Evolutionary conservation across 2,329 filamentous ascomycete species (phyloP), one percentile per base, ranked within the genome.

Genomic region (Cylindrodendrum hubeiense): DNA sequence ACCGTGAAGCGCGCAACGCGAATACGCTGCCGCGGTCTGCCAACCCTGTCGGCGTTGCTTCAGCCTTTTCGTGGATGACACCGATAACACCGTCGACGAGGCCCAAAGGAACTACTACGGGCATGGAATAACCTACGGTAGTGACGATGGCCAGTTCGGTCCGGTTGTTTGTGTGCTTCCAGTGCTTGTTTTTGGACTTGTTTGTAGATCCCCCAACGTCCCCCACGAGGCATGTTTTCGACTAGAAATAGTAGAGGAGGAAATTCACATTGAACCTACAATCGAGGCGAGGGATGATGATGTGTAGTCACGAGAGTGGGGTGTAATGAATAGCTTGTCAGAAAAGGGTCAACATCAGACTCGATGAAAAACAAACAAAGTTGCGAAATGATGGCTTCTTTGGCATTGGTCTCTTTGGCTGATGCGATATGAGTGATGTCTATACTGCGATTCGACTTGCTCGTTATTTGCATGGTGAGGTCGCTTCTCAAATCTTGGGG

Each of bases 51-150:
- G 95, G 95, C 9, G 93, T 93, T n/a, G 95, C 93, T 15, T 96
- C 93, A 63, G 95, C 95, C 3, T 98, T 98, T 82, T 91, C 93
- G 13, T 98, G 95, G 95, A 91, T 98, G 84, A 95, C 92, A 51
- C 80, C 85, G 43, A 70, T 98, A 84, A 95, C 92, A 51, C 80
- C 85, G 43, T 70, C 79, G 19, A 76, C 75, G 54, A 79, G 84
- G 49, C 51, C 75, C 34, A 80, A 78, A 70, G 63, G 81, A 3
- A 75, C 82, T 10, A 71, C 79, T 5, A 67, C 77, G 24, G 77
- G 77, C 15, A 69, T 68, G 22, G 72, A 54, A 51, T 15, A 19
- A 22, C 19, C 17, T 10, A 10, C 22, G 17, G 15, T 21, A 34
- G 21, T 28, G 22, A 39, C 33, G 13, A 21, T 39, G 28, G 17